Conservation (phyloP, 2,329 filamentous ascomycete genomes). For the Phyllosticta citribraziliensis region DNA sequence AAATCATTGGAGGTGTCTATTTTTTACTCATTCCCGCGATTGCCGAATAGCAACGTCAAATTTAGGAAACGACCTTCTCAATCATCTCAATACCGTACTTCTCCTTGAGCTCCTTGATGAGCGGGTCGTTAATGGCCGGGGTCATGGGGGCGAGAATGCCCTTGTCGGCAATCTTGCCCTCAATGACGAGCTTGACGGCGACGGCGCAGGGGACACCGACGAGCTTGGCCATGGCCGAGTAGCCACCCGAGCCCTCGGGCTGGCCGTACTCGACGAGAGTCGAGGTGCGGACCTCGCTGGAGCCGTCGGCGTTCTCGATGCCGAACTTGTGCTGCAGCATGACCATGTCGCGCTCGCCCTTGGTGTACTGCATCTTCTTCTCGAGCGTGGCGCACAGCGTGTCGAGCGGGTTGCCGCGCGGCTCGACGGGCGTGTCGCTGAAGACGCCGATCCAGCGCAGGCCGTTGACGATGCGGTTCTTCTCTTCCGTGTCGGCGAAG, state of each 20-base stretch:
- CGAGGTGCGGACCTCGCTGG: conserved; percentile 64
- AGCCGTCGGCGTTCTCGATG: conserved; percentile 73
- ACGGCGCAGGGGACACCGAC: conserved; percentile 68
- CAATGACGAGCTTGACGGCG: conserved; percentile 66
- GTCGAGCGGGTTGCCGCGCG: conserved; percentile 72
- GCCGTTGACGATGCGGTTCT: conserved; percentile 59
- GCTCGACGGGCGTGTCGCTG: conserved; percentile 57
- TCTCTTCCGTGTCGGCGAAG: conserved; percentile 60
- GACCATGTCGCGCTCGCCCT: conserved; percentile 76
- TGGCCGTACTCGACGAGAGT: conserved; percentile 78
- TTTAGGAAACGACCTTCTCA: conserved; percentile 49
- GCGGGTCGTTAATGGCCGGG: conserved; percentile 57
- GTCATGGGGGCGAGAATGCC: conserved; percentile 71
- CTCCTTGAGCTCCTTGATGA: conserved; percentile 70
- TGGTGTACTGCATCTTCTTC: conserved; percentile 81
- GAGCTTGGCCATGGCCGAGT: conserved; percentile 74
- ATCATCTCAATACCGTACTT: conserved; percentile 65
- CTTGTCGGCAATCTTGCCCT: conserved; percentile 62
- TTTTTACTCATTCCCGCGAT: neutral
- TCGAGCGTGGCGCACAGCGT: conserved; percentile 84
- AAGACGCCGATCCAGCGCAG: conserved; percentile 64
- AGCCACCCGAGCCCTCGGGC: conserved; percentile 60
- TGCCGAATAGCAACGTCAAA: neutral
- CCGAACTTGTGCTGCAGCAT: conserved; percentile 73
- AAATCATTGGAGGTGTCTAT: neutral